These are phyloP conservation scores for Fagopyrum esculentum DNA, from an alignment of 148 eudicot genomes.

Conservation along the genomic window DNA sequence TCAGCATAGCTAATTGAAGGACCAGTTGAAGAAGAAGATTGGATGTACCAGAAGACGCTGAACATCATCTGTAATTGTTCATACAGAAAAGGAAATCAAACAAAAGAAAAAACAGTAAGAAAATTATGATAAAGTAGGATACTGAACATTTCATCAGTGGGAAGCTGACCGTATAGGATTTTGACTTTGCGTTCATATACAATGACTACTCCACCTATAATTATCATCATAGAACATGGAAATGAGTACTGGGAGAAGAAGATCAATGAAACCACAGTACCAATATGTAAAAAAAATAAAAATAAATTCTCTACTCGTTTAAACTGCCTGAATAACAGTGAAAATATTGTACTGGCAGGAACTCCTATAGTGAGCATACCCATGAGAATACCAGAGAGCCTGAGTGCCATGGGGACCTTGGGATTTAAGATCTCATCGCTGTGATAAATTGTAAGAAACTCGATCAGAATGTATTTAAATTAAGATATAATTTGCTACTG, in stretches of 20 bases:
- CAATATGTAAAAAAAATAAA: background rate
- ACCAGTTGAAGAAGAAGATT: background rate
- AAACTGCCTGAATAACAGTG: background rate
- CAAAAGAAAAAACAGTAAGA: constrained; percentile 1
- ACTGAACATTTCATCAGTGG: background rate
- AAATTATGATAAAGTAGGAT: background rate
- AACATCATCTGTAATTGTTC: constrained; percentile 64
- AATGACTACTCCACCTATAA: constrained; percentile 87
- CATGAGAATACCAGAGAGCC: constrained; percentile 94
- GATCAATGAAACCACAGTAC: background rate
- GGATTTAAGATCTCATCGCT: constrained; percentile 94
- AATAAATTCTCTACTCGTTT: background rate
- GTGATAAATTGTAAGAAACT: constrained; percentile 9
- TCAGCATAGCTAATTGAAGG: background rate
- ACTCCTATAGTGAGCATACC: constrained; percentile 31
- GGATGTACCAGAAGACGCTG: constrained; percentile 74
- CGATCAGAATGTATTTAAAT: background rate
- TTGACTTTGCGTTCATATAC: constrained; percentile 90
- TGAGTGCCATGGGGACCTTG: constrained; percentile 87
- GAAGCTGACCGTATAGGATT: constrained; percentile 57
- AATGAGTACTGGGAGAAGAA: constrained; percentile 4
- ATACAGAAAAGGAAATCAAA: background rate
- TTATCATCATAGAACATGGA: background rate
- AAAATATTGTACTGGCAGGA: background rate
- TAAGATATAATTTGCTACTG: background rate